These are phyloP conservation scores for Psilocybe cubensis DNA, from an alignment of 768 basidiomycete species.

Conservation along the genomic window DNA sequence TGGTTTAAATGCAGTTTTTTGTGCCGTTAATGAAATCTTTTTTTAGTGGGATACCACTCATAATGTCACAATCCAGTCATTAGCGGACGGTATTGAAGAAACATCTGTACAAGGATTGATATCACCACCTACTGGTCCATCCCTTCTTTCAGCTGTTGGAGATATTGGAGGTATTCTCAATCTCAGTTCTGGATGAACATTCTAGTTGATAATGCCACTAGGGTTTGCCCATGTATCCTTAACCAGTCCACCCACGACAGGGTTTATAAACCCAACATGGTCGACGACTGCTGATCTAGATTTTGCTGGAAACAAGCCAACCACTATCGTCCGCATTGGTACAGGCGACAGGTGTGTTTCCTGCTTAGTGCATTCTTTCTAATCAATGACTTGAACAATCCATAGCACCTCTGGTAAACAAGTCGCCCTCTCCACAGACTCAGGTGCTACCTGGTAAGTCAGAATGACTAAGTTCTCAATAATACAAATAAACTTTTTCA, in stretches of 20 bases:
- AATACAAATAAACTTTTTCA: neutral
- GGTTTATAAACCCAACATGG: slow-evolving; percentile 51
- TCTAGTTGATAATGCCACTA: slow-evolving; percentile 14
- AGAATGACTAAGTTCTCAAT: neutral
- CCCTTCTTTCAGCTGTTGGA: slow-evolving; percentile 57
- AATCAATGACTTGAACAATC: neutral
- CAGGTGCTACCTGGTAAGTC: slow-evolving; percentile 53
- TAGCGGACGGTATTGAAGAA: slow-evolving; percentile 71
- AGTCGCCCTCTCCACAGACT: slow-evolving; percentile 59
- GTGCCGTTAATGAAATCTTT: neutral
- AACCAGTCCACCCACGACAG: slow-evolving; percentile 39
- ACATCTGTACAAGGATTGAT: slow-evolving; percentile 60
- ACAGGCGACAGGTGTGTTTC: slow-evolving; percentile 44
- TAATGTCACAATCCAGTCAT: slow-evolving; percentile 60
- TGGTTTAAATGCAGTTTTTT: neutral
- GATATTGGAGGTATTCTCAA: slow-evolving; percentile 50
- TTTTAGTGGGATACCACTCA: slow-evolving; percentile 59
- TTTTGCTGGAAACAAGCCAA: slow-evolving; percentile 55
- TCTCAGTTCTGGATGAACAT: neutral
- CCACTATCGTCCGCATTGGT: slow-evolving; percentile 56
- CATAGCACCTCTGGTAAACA: slow-evolving; percentile 50
- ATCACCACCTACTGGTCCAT: slow-evolving; percentile 63
- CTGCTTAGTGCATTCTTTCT: neutral
- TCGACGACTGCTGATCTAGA: slow-evolving; percentile 51
- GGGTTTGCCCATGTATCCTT: slow-evolving; percentile 53